Base-by-base conservation (phyloP, 2,329 filamentous ascomycete genomes). In the Talaromyces sp. region DNA sequence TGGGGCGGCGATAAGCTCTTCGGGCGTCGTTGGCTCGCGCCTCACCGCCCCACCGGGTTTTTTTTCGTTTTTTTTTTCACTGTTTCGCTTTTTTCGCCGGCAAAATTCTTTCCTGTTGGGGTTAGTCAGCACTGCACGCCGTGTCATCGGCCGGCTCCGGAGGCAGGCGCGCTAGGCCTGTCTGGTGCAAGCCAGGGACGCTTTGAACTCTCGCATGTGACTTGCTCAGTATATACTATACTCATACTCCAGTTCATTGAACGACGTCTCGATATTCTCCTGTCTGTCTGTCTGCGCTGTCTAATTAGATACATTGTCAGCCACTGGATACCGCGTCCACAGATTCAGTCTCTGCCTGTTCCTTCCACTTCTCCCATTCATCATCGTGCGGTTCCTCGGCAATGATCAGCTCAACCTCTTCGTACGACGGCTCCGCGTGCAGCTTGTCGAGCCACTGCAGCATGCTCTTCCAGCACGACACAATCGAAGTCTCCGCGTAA, bases 371-470 rank as follows among this genome's bases (percentile, higher is more conserved):
- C n/a, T 63, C 63, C 54, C 64, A 65, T 6, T 39, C 62, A 4
- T 67, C 64, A 33, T 70, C 69, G 19, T 60, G 39, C 17, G 69
- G 52, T 10, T 67, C 61, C 19, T 60, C 64, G 17, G 58, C 62
- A 55, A 73, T 63, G 63, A 73, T 67, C 32, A 73, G 58, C 63
- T 71, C 66, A 1, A 73, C 71, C 65, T 80, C 79, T 32, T 68
- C 70, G 61, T 78, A 77, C 0, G 71, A 65, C 1, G 75, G 73
- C 55, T 80, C 69, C n/a, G 75, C 69, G 5, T 84, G 81, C 13
- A 88, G 81, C 42, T 84, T 77, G 55, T 85, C 76, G 39, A 92
- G 78, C 81, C 87, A 92, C 44, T 77, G 72, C 2, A 91, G 72
- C 28, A 90, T 82, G 2, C 77, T 72, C 13, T 71, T 67, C 64